Percentiles rank a stretch among this genome's conserved stretches.
Conservation (phyloP, 139 green algal species). For the Coccomyxa sp. region DNA sequence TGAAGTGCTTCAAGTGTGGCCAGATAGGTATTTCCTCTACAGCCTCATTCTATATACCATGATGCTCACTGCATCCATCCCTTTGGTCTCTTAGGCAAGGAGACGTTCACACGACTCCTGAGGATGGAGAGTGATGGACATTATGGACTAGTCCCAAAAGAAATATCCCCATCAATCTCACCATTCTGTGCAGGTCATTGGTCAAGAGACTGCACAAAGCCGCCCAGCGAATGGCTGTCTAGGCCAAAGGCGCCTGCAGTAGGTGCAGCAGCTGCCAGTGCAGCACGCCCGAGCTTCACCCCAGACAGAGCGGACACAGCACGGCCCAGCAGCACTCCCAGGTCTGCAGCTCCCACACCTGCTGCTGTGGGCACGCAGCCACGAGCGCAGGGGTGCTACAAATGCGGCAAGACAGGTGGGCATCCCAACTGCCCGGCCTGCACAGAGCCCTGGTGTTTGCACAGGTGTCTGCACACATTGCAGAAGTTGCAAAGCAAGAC, state of each 20-base stretch:
- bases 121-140: constrained; percentile 27
- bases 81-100: too few relatives aligned
- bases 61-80: too few relatives aligned
- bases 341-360: neutral
- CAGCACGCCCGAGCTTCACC: neutral
- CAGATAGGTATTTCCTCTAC: constrained; percentile 39
- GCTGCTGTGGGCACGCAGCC: neutral
- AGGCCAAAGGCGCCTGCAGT: neutral
- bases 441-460: neutral
- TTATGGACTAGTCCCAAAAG: neutral
- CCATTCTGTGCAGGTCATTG: constrained; percentile 15
- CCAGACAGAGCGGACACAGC: neutral
- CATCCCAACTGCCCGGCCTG: neutral
- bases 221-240: constrained; percentile 21
- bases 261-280: neutral
- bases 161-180: neutral
- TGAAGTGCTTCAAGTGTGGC: constrained; percentile 44
- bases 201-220: constrained; percentile 38
- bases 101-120: too few relatives aligned
- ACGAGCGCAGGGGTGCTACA: neutral
- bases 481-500: neutral
- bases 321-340: neutral
- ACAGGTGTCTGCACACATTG: neutral
- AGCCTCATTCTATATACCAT: too few relatives aligned
- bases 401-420: neutral